A percentile compares a stretch with the other conserved stretches of the same genome.
Evolutionary conservation across 108 stramenopile genomes (phyloP).

Genomic region (Fragilaria radians): DNA sequence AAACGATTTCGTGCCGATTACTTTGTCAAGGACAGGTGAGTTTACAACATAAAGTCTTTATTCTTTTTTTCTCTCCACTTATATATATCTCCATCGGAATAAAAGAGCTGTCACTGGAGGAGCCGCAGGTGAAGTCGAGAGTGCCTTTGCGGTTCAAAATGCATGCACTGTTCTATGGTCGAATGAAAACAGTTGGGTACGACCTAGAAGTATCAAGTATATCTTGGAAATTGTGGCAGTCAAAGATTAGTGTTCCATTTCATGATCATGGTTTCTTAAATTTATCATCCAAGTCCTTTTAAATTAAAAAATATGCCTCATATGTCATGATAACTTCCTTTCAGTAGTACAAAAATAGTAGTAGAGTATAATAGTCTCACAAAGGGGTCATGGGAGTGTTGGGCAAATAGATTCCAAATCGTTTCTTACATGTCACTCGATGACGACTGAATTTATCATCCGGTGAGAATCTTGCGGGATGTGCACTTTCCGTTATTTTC

Average conservation of each 20-base stretch:
- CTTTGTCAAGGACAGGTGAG: conserved; percentile 28
- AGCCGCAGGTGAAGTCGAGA: conserved; percentile 68
- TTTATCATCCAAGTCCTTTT: too few species aligned
- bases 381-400: conserved; percentile 18
- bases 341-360: too few species aligned
- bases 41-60: not conserved
- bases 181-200: conserved; percentile 79
- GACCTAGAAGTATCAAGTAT: conserved; percentile 76
- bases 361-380: not conserved
- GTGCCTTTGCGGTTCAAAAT: conserved; percentile 66
- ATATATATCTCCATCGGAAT: too few species aligned
- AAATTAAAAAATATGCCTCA: too few species aligned
- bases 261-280: too few species aligned
- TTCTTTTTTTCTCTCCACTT: not conserved
- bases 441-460: conserved; percentile 99
- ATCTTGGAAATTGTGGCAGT: conserved; percentile 65
- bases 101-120: conserved; percentile 58
- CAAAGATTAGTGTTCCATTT: conserved; percentile 16
- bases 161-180: conserved; percentile 80
- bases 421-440: conserved; percentile 93
- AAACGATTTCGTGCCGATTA: conserved; percentile 48
- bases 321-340: too few species aligned
- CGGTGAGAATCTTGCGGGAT: conserved; percentile 97
- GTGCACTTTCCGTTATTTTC: conserved; percentile 87
- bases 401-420: conserved; percentile 95